Evolutionary conservation across 1,284 basidiomycete genomes (phyloP), one percentile per base, ranked within the genome.

Genomic region (Microbotryomycetes sp.): DNA sequence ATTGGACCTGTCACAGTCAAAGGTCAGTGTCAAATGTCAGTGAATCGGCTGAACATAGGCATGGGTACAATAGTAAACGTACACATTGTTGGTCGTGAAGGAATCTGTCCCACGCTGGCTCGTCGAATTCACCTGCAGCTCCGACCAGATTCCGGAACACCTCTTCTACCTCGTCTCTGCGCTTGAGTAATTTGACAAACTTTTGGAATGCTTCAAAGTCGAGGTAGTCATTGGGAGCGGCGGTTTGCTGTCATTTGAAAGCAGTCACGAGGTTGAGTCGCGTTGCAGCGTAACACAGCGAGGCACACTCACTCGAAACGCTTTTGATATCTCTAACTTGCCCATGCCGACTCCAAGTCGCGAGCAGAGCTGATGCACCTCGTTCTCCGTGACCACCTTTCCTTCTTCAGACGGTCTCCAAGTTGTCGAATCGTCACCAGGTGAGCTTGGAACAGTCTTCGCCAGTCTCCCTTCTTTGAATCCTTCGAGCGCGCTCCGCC

Each of bases 171-270:
- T 97, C 94, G 0, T 86, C 84, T 23, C 93, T 82, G 2, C 82
- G 80, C 73, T 94, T 94, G 46, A 96, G 80, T 6, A 87, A 78
- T 72, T 87, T 88, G 67, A 97, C 89, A 65, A 97, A 92, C 16
- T 79, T 79, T 65, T 87, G 87, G 73, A 97, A 97, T 64, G 88
- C 86, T 2, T 81, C 74, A 73, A 93, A 92, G 75, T 92, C 86
- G 46, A 98, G 83, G 64, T 80, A 87, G 3, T 83, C 83, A n/a
- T 81, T 77, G 48, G 82, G 78, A 4, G 75, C 74, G 73, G 93
- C 90, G 1, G 88, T 86, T 78, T 84, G 81, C 85, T 89, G 73
- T 50, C 14, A 1, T 36, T 19, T 26, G 7, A 16, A 31, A 12
- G 29, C 15, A 3, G 6, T 50, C 6, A 1, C 32, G 6, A 54